Evolutionary conservation across 371 early-diverging fungal species (phyloP), one percentile per base, ranked within the genome.

Genomic region (Mortierella sp.): DNA sequence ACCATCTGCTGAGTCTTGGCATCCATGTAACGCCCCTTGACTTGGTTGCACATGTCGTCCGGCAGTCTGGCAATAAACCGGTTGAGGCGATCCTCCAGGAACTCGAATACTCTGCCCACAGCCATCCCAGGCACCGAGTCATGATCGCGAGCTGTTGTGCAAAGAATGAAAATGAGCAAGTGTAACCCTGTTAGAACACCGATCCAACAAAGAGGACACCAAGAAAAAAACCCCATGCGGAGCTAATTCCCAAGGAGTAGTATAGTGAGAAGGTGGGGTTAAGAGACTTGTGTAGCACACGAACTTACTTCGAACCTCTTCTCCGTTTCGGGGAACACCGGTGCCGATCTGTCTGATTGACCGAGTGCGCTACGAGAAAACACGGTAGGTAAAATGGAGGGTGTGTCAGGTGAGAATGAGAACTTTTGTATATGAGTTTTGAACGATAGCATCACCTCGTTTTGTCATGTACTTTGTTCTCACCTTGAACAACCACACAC

Each of bases 71-170:
- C 48, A 29, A 47, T 41, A n/a, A 39, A 74, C n/a, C 29, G 34
- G 13, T 47, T 31, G 13, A 50, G 74, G 9, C 45, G n/a, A n/a
- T 66, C 14, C 43, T 69, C 19, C 5, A 80, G 47, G 16, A 48
- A 80, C 45, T 66, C 66, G 48, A 80, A 80, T 14, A 76, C 76
- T 19, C 31, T 5, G 8, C 22, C 70, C 7, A 80, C 76, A 1
- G 80, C 80, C 22, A 63, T 44, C 5, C 80, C 80, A 8, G 80
- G 80, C n/a, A 80, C 80, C 4, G 64, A 64, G 63, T 80, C 80
- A 26, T 80, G 80, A 24, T 80, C 80, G 16, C 40, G 10, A 1
- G 80, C 80, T 75, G 68, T 19, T 4, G 31, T 10, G 9, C n/a
- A 24, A 58, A 52, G n/a, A n/a, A n/a, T n/a, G n/a, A n/a, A n/a